Evolutionary conservation across 495 filamentous ascomycete genomes (phyloP).

Genomic region (Penicillium nucicola): DNA sequence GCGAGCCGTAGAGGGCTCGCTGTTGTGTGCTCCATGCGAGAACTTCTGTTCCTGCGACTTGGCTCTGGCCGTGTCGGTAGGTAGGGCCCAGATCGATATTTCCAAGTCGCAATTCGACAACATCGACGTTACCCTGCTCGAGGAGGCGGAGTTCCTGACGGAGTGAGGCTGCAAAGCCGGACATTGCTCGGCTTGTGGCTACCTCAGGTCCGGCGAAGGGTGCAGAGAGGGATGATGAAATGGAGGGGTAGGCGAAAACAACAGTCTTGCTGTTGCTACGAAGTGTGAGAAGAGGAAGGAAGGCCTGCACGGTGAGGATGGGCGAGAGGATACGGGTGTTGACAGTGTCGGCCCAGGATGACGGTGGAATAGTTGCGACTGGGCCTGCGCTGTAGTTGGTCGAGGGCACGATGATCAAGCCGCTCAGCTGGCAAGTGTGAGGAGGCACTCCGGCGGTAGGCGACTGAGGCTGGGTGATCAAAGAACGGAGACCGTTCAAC

Average conservation of each 20-base stretch:
- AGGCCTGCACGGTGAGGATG: constrained; percentile 79
- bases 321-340: constrained; percentile 93
- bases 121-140: constrained; percentile 54
- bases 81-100: constrained; percentile 67
- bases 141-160: constrained; percentile 66
- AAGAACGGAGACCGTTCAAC: constrained; percentile 50
- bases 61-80: constrained; percentile 38
- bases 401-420: constrained; percentile 69
- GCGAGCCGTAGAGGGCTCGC: constrained; percentile 38
- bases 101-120: constrained; percentile 82
- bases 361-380: constrained; percentile 77
- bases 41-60: constrained; percentile 57
- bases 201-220: constrained; percentile 85
- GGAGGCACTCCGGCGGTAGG: constrained; percentile 69
- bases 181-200: constrained; percentile 70
- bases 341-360: constrained; percentile 80
- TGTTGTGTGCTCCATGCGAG: constrained; percentile 61
- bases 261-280: constrained; percentile 55
- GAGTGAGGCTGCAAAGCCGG: constrained; percentile 73
- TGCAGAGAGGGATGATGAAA: constrained; percentile 76
- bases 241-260: constrained; percentile 77
- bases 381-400: constrained; percentile 64
- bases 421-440: constrained; percentile 70
- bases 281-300: constrained; percentile 72
- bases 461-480: constrained; percentile 68